Conservation (phyloP, 2,329 filamentous ascomycete species). For the Cladobotryum mycophilum region DNA sequence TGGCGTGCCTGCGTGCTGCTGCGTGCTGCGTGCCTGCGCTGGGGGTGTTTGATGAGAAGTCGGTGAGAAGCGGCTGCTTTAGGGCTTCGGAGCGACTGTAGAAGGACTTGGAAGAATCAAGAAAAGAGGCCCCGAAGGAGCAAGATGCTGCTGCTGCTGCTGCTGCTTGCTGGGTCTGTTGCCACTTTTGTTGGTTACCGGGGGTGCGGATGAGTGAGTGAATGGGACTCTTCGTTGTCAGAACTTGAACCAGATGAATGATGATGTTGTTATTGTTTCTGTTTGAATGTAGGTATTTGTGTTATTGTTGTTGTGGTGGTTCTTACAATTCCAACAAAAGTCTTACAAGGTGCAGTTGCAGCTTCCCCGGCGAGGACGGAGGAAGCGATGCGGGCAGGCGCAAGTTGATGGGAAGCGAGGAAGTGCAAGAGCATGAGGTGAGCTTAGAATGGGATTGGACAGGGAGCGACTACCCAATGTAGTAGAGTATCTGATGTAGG, state of each 20-base stretch:
- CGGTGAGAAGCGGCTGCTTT: background rate
- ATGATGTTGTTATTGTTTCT: background rate
- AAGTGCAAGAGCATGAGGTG: background rate
- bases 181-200: background rate
- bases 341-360: background rate
- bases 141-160: background rate
- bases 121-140: background rate
- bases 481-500: too few relatives aligned
- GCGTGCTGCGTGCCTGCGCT: background rate
- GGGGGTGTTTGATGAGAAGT: constrained; percentile 2
- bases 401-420: too few relatives aligned
- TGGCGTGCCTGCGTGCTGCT: background rate
- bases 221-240: background rate
- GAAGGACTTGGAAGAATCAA: background rate
- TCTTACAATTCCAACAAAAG: too few relatives aligned
- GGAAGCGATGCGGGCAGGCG: too few relatives aligned
- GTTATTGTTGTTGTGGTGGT: too few relatives aligned
- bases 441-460: too few relatives aligned
- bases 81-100: background rate
- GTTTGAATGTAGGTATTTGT: too few relatives aligned
- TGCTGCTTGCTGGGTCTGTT: background rate
- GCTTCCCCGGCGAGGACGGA: too few relatives aligned
- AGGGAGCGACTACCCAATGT: too few relatives aligned
- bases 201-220: background rate
- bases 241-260: background rate